Base-by-base conservation (phyloP, 352 stramenopile species). In the Phytophthora boehmeriae region DNA sequence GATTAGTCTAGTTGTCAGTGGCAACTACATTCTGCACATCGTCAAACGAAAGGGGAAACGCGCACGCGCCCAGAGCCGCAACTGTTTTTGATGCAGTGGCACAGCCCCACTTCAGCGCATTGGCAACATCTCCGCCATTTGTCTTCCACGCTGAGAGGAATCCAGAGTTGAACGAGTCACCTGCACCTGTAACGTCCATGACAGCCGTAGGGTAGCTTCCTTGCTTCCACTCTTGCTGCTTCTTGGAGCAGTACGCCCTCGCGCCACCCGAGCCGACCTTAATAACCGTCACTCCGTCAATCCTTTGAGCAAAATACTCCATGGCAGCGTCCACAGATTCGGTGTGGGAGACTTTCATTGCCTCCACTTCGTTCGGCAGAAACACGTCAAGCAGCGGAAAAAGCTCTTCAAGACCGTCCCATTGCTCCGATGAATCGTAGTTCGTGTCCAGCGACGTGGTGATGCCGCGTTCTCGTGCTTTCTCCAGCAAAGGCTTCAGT, bases 101-200 rank as follows among this genome's bases (percentile, higher is more conserved):
- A 50, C 83, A 92, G 14, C 81, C 86, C 75, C 81, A 94, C 35
- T 67, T 63, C 43, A 94, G 58, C 4, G 75, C 86, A 47, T 83
- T 54, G 17, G 60, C 47, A 9, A 92, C 72, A 32, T 92, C 63
- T 27, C 66, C 62, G 9, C 48, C 35, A n/a, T 77, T 75, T 0
- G 64, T 63, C 46, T 89, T 90, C 86, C 86, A 94, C 32, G 73
- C 78, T 19, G 56, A 60, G 4, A 96, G 63, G 56, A 95, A 95
- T 0, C 83, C 85, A 11, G 87, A 80, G 63, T 96, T 92, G 63
- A 96, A 96, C n/a, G 85, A 89, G 50, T 96, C 87, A 5, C 87
- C 87, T 6, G 87, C 87, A 14, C 87, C 87, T 23, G 87, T 94
- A 34, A 87, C 84, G 50, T 96, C 87, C 34, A 93, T 76, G n/a